Conservation (phyloP, 257 asterid species). For the Solanum etuberosum region DNA sequence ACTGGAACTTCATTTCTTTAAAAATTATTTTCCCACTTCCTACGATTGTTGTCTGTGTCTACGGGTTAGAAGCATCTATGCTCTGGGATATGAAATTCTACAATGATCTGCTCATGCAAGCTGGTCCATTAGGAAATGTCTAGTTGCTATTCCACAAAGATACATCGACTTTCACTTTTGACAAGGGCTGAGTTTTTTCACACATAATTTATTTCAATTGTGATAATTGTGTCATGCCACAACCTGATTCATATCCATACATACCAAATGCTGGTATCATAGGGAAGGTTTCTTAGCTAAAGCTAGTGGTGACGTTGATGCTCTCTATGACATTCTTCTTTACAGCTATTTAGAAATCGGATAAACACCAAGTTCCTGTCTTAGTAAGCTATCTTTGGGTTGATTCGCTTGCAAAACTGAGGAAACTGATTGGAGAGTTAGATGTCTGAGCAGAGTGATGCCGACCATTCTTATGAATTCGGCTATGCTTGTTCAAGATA, state of each 20-base stretch:
- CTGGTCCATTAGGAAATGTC: slow-evolving; percentile 18
- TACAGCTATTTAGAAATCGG: background rate
- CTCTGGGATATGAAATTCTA: slow-evolving; percentile 14
- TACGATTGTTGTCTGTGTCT: too few species aligned
- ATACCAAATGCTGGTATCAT: background rate
- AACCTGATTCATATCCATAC: slow-evolving; percentile 14
- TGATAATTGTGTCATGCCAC: slow-evolving; percentile 20
- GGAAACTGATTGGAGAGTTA: background rate
- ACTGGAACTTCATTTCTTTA: too few species aligned
- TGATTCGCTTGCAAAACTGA: background rate
- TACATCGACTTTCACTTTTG: slow-evolving; percentile 5
- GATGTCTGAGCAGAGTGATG: background rate
- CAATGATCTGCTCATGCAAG: slow-evolving; percentile 18
- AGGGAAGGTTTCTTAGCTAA: background rate
- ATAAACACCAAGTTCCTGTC: background rate
- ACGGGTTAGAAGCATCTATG: too few species aligned
- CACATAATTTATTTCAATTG: slow-evolving; percentile 14
- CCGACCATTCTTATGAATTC: background rate
- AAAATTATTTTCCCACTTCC: too few species aligned
- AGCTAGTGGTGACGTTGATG: background rate
- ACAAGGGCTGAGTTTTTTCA: slow-evolving; percentile 19
- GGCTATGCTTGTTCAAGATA: background rate
- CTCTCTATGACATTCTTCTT: background rate
- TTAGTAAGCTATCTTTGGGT: background rate
- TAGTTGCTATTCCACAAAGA: slow-evolving; percentile 13